These are phyloP conservation scores for Hippophae rhamnoides DNA, from an alignment of 306 rosid genomes.

Conservation along the genomic window DNA sequence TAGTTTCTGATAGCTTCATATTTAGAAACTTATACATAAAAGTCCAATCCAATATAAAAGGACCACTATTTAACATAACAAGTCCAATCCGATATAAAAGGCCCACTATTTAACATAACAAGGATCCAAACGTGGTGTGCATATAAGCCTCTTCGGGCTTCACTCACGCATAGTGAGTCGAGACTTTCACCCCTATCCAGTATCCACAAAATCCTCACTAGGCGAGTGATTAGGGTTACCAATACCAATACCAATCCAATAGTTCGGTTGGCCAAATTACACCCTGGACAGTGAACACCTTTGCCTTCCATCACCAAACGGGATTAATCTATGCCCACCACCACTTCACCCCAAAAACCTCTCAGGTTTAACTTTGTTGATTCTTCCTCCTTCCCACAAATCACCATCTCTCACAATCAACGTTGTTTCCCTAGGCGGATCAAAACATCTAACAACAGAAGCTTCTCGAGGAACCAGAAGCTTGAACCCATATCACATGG, in stretches of 20 bases:
- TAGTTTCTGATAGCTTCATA: too few relatives aligned
- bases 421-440: conserved; percentile 9
- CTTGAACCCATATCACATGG: too few relatives aligned
- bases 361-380: conserved; percentile 28
- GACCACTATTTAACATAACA: too few relatives aligned
- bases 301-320: conserved; percentile 18
- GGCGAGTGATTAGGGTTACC: conserved; percentile 6
- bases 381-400: conserved; percentile 12
- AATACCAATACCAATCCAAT: conserved; percentile 12
- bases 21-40: too few relatives aligned
- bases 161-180: conserved; percentile 6
- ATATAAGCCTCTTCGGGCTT: not conserved
- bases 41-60: too few relatives aligned
- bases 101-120: too few relatives aligned
- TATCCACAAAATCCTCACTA: conserved; percentile 10
- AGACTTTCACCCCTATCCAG: not conserved
- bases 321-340: not conserved
- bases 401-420: conserved; percentile 10
- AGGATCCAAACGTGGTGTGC: not conserved
- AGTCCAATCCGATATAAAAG: too few relatives aligned
- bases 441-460: conserved; percentile 14
- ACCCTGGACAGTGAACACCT: conserved; percentile 12
- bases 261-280: conserved; percentile 1
- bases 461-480: conserved; percentile 21
- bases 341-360: conserved; percentile 22